Base-by-base conservation (phyloP, 2,329 filamentous ascomycete species). In the Nigrospora oryzae region DNA sequence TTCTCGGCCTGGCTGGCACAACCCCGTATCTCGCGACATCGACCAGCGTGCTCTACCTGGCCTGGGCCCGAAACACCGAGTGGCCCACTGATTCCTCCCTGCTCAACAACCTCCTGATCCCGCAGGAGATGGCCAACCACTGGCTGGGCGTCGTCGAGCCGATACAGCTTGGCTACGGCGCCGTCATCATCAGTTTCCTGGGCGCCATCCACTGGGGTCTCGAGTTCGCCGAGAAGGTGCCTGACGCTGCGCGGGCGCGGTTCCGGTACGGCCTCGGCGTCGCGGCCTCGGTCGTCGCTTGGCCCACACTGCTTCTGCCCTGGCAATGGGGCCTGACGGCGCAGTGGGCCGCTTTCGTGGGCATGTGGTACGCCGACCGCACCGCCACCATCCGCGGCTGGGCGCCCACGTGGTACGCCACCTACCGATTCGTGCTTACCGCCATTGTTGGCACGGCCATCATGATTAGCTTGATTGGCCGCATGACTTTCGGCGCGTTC, bases 121-220 rank as follows among this genome's bases (percentile, higher is more conserved):
- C 74, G 51, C 81, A 81, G 41, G 79, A 89, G 41, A 84, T 78
- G 3, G 89, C 89, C 3, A 79, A 82, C 49, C 68, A 85, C 19
- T 70, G 89, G 45, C 74, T 96, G 11, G 76, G 83, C 52, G 63
- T 89, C 14, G 72, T 95, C 30, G 89, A 95, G 67, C 89, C 89
- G 12, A 68, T 96, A 43, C 91, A 96, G 65, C 77, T 96, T 44
- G 90, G 89, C 47, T 95, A 94, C 56, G 90, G 91, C 45, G 91
- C 90, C 40, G 81, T 94, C 46, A 93, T 95, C 56, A 86, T 95
- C 56, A 95, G 89, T 28, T 96, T 95, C 73, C 78, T 96, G 2
- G 91, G 91, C 38, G 90, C 90, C 32, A 83, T 95, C 57, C 91
- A 96, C 66, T 96, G 79, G 91, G 90, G 90, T 45, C 74, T 95